Evolutionary conservation across 305 asterid genomes (phyloP).

Genomic region (Solanum hybrid): DNA sequence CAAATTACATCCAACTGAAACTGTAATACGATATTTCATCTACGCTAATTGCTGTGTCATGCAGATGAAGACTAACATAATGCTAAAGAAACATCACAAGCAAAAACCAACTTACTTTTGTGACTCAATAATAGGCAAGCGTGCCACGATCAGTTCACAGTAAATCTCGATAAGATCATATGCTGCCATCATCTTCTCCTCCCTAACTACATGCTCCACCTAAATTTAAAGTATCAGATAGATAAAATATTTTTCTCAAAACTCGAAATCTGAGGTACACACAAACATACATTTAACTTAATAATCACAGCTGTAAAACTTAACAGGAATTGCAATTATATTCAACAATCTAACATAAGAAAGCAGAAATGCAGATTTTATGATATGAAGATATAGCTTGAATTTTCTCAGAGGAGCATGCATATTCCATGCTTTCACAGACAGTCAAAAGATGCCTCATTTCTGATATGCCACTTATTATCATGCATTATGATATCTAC

Average conservation of each 20-base stretch:
- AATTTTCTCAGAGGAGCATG: not conserved
- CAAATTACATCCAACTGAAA: not conserved
- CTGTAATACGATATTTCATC: not conserved
- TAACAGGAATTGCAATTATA: not conserved
- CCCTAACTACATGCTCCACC: conserved; percentile 96
- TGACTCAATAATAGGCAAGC: conserved; percentile 76
- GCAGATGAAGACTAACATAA: not conserved
- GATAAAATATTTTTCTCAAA: not conserved
- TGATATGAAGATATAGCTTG: not conserved
- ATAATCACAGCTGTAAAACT: not conserved
- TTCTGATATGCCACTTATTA: not conserved
- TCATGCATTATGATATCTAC: not conserved
- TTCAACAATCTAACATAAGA: not conserved
- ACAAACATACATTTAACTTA: not conserved
- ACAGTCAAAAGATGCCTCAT: not conserved
- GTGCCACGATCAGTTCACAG: conserved; percentile 79
- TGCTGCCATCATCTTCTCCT: conserved; percentile 94
- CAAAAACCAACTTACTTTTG: conserved; percentile 56
- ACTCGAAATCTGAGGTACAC: not conserved
- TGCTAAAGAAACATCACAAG: not conserved
- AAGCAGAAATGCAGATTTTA: not conserved
- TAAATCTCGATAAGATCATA: conserved; percentile 84
- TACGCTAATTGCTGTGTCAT: not conserved
- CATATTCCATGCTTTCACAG: not conserved
- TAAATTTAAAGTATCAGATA: conserved; percentile 23